phyloP scores from a whole-genome alignment of 768 basidiomycete genomes.

The Naganishia randhawae region DNA sequence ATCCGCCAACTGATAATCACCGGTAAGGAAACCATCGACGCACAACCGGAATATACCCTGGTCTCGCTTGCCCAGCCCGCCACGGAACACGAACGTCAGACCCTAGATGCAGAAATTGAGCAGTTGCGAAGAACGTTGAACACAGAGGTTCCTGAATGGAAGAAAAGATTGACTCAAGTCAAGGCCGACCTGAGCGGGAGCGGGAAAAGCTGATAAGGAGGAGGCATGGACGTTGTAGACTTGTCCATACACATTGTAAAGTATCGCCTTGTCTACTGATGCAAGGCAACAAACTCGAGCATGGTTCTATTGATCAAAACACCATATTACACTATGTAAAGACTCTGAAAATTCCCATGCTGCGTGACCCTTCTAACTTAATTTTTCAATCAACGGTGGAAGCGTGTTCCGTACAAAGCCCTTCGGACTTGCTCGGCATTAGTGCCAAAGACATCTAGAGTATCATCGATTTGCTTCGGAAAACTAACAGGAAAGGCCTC shows the following conservation, averaged over 20 bases:
- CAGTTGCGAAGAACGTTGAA: constrained; percentile 63
- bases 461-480: background rate
- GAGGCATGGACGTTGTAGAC: too few species aligned
- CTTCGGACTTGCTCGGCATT: constrained; percentile 8
- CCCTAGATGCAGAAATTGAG: constrained; percentile 69
- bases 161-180: constrained; percentile 56
- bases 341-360: too few species aligned
- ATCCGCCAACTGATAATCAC: constrained; percentile 21
- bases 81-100: constrained; percentile 53
- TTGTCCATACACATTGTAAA: too few species aligned
- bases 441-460: constrained; percentile 11
- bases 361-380: background rate
- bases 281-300: too few species aligned
- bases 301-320: too few species aligned
- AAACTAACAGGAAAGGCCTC: too few species aligned
- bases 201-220: background rate
- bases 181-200: constrained; percentile 8
- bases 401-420: background rate
- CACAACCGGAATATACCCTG: constrained; percentile 30
- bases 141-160: constrained; percentile 68
- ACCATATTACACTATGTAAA: too few species aligned
- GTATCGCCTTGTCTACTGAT: too few species aligned
- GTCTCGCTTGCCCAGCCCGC: constrained; percentile 42
- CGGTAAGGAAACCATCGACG: background rate
- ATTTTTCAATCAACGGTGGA: constrained; percentile 1